Evolutionary conservation across 495 filamentous ascomycete genomes (phyloP).

Genomic region (Xeromyces bisporus): DNA sequence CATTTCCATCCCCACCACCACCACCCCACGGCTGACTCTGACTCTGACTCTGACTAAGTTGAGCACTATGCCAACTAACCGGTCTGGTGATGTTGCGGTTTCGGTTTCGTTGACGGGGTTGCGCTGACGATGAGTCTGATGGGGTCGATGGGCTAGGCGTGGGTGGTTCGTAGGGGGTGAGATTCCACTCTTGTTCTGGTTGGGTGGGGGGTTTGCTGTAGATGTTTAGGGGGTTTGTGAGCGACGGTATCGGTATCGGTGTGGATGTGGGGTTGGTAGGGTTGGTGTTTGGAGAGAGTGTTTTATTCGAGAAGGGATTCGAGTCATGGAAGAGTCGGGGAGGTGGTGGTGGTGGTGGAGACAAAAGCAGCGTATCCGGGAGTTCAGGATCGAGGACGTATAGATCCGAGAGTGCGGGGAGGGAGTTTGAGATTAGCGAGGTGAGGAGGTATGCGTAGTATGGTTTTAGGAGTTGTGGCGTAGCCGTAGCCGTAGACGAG

Average conservation of each 20-base stretch:
- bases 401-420: constrained; percentile 54
- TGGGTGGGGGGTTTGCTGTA: constrained; percentile 75
- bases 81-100: constrained; percentile 31
- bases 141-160: too few species aligned
- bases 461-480: constrained; percentile 5
- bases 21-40: too few species aligned
- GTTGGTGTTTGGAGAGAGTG: too few species aligned
- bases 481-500: background rate
- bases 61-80: constrained; percentile 35
- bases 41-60: constrained; percentile 40
- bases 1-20: too few species aligned
- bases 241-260: constrained; percentile 24
- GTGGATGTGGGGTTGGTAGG: constrained; percentile 16
- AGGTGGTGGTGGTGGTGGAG: constrained; percentile 37
- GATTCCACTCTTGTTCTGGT: constrained; percentile 80
- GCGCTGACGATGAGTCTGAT: too few species aligned
- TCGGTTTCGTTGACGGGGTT: constrained; percentile 6
- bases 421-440: constrained; percentile 54
- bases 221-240: constrained; percentile 51
- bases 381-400: constrained; percentile 78
- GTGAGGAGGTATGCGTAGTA: constrained; percentile 81
- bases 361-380: constrained; percentile 53
- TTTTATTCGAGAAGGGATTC: too few species aligned
- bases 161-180: constrained; percentile 40
- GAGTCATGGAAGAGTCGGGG: constrained; percentile 15